Percentiles rank a stretch among this genome's conserved stretches.
Conservation (phyloP, 2,329 filamentous ascomycete species). For the Scedosporium aurantiacum region DNA sequence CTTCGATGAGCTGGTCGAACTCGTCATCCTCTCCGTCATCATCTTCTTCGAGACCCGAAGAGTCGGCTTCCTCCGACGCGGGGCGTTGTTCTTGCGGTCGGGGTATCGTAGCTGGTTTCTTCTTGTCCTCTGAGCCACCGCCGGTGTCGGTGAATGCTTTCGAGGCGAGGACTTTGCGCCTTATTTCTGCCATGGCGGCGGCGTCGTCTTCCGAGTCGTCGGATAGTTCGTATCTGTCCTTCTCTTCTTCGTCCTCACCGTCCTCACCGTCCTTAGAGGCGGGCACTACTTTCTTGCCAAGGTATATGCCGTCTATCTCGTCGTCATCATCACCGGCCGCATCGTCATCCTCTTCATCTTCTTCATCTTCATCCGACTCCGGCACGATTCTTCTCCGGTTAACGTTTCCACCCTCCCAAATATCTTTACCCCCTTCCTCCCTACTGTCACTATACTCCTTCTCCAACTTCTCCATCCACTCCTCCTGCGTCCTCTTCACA, state of each 20-base stretch:
- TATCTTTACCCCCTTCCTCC: constrained; percentile 53
- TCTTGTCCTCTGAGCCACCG: constrained; percentile 16
- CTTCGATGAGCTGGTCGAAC: constrained; percentile 88
- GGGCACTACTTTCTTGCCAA: constrained; percentile 39
- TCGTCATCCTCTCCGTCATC: constrained; percentile 56
- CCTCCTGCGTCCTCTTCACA: constrained; percentile 73
- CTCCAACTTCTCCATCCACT: constrained; percentile 84
- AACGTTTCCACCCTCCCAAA: constrained; percentile 85
- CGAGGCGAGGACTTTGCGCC: constrained; percentile 79
- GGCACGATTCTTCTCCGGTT: constrained; percentile 44
- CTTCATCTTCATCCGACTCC: constrained; percentile 31
- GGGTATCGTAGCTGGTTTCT: constrained; percentile 51
- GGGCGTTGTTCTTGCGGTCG: constrained; percentile 36
- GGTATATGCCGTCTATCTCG: constrained; percentile 46
- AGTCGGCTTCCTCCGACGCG: constrained; percentile 27
- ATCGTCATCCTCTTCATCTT: constrained; percentile 37
- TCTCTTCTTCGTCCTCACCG: constrained; percentile 27
- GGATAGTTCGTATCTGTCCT: constrained; percentile 65
- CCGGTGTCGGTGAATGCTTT: constrained; percentile 60
- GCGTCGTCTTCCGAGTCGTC: constrained; percentile 70
- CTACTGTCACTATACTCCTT: constrained; percentile 77
- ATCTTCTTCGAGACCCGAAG: constrained; percentile 37
- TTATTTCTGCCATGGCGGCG: constrained; percentile 80
- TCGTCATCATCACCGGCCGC: constrained; percentile 30
- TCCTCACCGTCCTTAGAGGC: constrained; percentile 21